A percentile compares a stretch with the other conserved stretches of the same genome.
phyloP scores from a whole-genome alignment of 2,329 filamentous ascomycete genomes.

The Torrubiellomyces zombiae region DNA sequence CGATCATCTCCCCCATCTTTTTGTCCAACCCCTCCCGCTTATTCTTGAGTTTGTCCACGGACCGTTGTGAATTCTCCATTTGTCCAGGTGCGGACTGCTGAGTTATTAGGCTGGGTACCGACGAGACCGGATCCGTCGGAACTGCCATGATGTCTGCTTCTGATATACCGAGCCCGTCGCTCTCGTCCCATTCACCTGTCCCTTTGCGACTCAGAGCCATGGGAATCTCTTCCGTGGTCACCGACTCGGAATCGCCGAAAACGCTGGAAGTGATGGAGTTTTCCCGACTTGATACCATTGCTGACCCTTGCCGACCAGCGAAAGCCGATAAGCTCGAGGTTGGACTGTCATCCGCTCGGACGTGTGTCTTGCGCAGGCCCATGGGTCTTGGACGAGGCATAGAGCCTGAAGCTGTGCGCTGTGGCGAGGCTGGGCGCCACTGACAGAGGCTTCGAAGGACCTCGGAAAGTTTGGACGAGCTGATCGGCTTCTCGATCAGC shows the following conservation, averaged over 20 bases:
- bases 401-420: constrained; percentile 23
- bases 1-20: constrained; percentile 53
- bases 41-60: constrained; percentile 55
- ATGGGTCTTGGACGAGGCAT: constrained; percentile 45
- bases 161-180: constrained; percentile 64
- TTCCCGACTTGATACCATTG: constrained; percentile 67
- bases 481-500: constrained; percentile 91
- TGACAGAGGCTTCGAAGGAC: constrained; percentile 77
- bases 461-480: constrained; percentile 76
- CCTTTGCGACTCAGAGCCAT: constrained; percentile 58
- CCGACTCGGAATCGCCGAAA: constrained; percentile 72
- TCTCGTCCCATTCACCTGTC: constrained; percentile 63
- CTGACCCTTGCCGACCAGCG: constrained; percentile 52
- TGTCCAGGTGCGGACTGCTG: constrained; percentile 49
- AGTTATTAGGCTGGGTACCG: constrained; percentile 36
- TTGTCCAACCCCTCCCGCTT: constrained; percentile 65
- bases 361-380: constrained; percentile 45
- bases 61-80: constrained; percentile 40
- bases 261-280: constrained; percentile 81
- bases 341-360: constrained; percentile 62
- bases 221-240: constrained; percentile 61
- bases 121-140: constrained; percentile 19
- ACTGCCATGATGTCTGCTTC: constrained; percentile 33
- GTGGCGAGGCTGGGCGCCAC: constrained; percentile 64
- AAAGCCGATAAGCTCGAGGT: constrained; percentile 63